These are phyloP conservation scores for Colletotrichum cuscutae DNA, from an alignment of 2,329 filamentous ascomycete genomes.

Conservation along the genomic window DNA sequence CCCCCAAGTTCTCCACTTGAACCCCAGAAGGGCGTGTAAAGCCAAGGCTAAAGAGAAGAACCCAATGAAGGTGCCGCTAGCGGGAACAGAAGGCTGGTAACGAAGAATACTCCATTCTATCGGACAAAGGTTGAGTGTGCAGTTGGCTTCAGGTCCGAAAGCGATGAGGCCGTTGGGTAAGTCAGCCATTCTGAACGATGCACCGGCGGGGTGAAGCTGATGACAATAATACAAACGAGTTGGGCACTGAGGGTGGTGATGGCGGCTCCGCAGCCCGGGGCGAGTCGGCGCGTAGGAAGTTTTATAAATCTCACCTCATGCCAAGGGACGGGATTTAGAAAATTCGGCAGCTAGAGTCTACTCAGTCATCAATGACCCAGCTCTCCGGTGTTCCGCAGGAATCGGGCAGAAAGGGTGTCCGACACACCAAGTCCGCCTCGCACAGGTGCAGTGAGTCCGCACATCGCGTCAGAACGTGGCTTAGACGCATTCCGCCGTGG, in stretches of 20 bases:
- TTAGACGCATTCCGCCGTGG: neutral
- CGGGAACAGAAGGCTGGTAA: conserved; percentile 52
- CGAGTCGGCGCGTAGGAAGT: neutral
- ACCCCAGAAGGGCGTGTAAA: conserved; percentile 52
- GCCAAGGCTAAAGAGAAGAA: conserved; percentile 55
- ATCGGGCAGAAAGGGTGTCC: neutral
- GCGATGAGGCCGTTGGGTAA: conserved; percentile 35
- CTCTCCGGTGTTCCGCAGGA: conserved; percentile 13
- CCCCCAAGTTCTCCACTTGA: conserved; percentile 53
- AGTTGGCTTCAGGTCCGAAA: conserved; percentile 57
- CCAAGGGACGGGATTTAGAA: neutral
- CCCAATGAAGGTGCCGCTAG: conserved; percentile 49
- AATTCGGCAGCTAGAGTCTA: neutral
- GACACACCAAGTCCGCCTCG: neutral
- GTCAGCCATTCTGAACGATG: neutral
- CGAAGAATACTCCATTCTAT: conserved; percentile 51
- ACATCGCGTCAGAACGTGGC: neutral
- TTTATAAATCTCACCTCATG: neutral
- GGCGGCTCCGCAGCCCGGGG: no score
- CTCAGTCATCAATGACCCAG: neutral
- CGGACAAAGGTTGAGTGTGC: conserved; percentile 58
- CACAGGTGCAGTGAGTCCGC: neutral
- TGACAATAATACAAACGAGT: neutral
- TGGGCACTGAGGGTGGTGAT: neutral
- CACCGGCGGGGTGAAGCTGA: neutral